A percentile compares a stretch with the other conserved stretches of the same genome.
Evolutionary conservation across 495 filamentous ascomycete genomes (phyloP).

Genomic region (Aspergillus taichungensis): DNA sequence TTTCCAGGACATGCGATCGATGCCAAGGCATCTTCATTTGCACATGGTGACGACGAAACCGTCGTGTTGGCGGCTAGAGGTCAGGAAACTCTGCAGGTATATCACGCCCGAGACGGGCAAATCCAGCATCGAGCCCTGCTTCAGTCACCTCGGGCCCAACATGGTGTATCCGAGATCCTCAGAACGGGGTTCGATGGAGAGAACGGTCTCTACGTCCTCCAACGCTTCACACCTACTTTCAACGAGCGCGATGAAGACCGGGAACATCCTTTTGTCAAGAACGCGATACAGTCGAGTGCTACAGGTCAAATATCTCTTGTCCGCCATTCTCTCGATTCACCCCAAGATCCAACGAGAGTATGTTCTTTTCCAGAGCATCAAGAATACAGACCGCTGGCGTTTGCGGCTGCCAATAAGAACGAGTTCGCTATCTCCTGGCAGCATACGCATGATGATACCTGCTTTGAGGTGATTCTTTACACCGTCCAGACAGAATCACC

Average conservation of each 20-base stretch:
- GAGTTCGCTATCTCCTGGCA: slow-evolving; percentile 38
- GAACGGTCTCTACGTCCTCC: slow-evolving; percentile 21
- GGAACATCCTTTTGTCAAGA: slow-evolving; percentile 29
- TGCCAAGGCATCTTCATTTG: slow-evolving; percentile 21
- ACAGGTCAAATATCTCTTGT: slow-evolving; percentile 21
- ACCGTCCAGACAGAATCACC: slow-evolving; percentile 1
- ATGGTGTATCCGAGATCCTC: slow-evolving; percentile 22
- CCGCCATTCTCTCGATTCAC: slow-evolving; percentile 12
- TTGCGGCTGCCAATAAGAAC: slow-evolving; percentile 16
- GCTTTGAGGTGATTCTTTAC: slow-evolving; percentile 26
- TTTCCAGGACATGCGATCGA: slow-evolving; percentile 18
- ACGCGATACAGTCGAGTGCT: slow-evolving; percentile 18
- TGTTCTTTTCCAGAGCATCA: slow-evolving; percentile 24
- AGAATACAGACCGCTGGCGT: slow-evolving; percentile 24
- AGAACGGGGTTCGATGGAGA: slow-evolving; percentile 20
- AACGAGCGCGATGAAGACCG: slow-evolving; percentile 14
- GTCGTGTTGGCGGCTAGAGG: slow-evolving; percentile 19
- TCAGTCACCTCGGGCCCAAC: slow-evolving; percentile 14
- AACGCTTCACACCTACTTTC: slow-evolving; percentile 21
- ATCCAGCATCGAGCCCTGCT: slow-evolving; percentile 7
- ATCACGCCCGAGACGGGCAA: slow-evolving; percentile 11
- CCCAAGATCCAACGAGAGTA: slow-evolving; percentile 10
- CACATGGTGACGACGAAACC: neutral
- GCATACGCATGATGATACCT: slow-evolving; percentile 13
- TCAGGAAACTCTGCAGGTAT: slow-evolving; percentile 20